Evolutionary conservation across 768 basidiomycete species (phyloP).

Genomic region (Xerocomellus dryophilus): DNA sequence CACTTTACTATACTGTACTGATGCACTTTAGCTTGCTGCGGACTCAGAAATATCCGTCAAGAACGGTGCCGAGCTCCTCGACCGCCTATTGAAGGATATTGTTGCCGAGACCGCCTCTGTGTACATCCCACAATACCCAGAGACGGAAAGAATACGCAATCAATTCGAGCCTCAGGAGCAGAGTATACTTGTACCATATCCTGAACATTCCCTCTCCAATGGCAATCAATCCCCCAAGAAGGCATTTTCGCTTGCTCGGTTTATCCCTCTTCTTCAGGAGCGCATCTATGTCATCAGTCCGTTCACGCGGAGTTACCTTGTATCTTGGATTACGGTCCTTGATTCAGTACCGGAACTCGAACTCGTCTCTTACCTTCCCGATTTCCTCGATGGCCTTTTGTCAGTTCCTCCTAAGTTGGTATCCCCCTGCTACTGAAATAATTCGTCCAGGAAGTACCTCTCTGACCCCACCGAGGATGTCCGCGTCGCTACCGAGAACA

Average conservation of each 20-base stretch:
- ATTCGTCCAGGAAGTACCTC: slow-evolving; percentile 73
- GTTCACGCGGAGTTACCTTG: slow-evolving; percentile 93
- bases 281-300: slow-evolving; percentile 94
- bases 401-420: slow-evolving; percentile 39
- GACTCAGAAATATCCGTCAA: slow-evolving; percentile 96
- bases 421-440: slow-evolving; percentile 4
- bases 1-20: slow-evolving; percentile 8
- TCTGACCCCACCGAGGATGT: slow-evolving; percentile 95
- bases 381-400: slow-evolving; percentile 93
- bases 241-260: slow-evolving; percentile 91
- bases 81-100: slow-evolving; percentile 96
- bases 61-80: slow-evolving; percentile 96
- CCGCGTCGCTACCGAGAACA: slow-evolving; percentile 82
- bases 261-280: slow-evolving; percentile 90
- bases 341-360: slow-evolving; percentile 97
- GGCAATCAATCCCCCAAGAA: slow-evolving; percentile 46
- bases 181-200: slow-evolving; percentile 64
- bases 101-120: slow-evolving; percentile 95
- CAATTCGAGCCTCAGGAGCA: slow-evolving; percentile 40
- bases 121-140: slow-evolving; percentile 85
- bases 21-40: slow-evolving; percentile 72
- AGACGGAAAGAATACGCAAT: slow-evolving; percentile 64
- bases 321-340: slow-evolving; percentile 93
- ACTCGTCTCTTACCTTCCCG: slow-evolving; percentile 89
- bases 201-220: slow-evolving; percentile 41